Percentiles rank a stretch among this genome's conserved stretches.
These are phyloP conservation scores for Claviceps spartinae DNA, from an alignment of 2,329 filamentous ascomycete species.

Conservation along the genomic window DNA sequence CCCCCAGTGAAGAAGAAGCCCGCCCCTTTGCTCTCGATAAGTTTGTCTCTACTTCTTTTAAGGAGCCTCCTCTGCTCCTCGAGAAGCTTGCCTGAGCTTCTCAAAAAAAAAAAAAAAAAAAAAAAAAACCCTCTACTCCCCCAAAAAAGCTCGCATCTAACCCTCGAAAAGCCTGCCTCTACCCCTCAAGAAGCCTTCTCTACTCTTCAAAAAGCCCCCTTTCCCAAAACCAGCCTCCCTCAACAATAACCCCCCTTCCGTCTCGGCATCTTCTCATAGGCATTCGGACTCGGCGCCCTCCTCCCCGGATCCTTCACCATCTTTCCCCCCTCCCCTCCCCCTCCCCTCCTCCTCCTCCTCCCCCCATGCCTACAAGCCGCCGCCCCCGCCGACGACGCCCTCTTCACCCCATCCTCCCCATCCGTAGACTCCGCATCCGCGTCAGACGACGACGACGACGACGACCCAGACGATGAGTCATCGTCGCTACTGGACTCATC, in stretches of 20 bases:
- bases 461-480: constrained; percentile 37
- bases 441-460: constrained; percentile 18
- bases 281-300: constrained; percentile 57
- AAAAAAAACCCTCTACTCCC: too few species aligned
- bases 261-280: constrained; percentile 61
- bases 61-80: too few species aligned
- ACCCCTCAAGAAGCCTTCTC: not conserved
- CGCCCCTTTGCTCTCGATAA: too few species aligned
- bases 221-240: not conserved
- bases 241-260: constrained; percentile 13
- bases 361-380: not conserved
- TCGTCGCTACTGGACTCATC: constrained; percentile 60
- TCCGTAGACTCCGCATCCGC: not conserved
- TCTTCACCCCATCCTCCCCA: constrained; percentile 11
- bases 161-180: not conserved
- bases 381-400: not conserved
- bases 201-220: too few species aligned
- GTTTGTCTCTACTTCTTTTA: too few species aligned
- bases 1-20: too few species aligned
- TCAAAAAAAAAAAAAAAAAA: too few species aligned
- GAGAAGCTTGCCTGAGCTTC: too few species aligned
- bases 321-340: constrained; percentile 11
- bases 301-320: constrained; percentile 19
- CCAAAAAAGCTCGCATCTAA: too few species aligned
- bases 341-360: not conserved